Evolutionary conservation across 257 asterid genomes (phyloP), one percentile per base, ranked within the genome.

Genomic region (Rehmannia glutinosa): DNA sequence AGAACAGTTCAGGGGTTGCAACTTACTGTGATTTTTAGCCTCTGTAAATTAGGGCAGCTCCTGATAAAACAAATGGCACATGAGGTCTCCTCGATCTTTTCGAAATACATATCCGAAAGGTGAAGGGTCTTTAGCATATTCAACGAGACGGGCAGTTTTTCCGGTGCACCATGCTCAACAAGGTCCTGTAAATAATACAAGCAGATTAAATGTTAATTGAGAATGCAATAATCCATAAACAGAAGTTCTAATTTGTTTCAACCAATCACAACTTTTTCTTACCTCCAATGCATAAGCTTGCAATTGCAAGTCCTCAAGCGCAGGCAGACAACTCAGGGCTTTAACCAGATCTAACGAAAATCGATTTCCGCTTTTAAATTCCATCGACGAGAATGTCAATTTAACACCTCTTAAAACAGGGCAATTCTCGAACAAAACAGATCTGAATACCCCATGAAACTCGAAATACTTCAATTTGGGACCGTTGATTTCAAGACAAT

Each of bases 211-310:
- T 30, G n/a, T 24, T 4, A 41, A 9, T 20, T 32, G n/a, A n/a
- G n/a, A n/a, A 1, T 23, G 16, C 19, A 41, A 61, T 8, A 3
- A 10, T 33, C 6, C 4, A n/a, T n/a, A n/a, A n/a, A n/a, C n/a
- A 38, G 0, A n/a, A 46, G 20, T 21, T 17, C 41, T 1, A 10
- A 10, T 0, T 1, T n/a, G 6, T 15, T 20, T 2, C 7, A 21
- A 4, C 19, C 7, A 9, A 9, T 27, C 42, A 25, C 6, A 9
- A 16, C 25, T 53, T 50, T 21, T 76, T 75, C 79, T 77, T 62
- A 83, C 90, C 92, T 86, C 84, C 69, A 83, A 75, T 24, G 69
- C 75, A 46, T 71, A 83, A 32, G 86, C 90, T 66, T 72, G 78
- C 72, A 86, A 63, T 5, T 75, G 77, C 33, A 86, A 75, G 25